Base-by-base conservation (phyloP, 352 stramenopile species). In the Plasmopara halstedii region DNA sequence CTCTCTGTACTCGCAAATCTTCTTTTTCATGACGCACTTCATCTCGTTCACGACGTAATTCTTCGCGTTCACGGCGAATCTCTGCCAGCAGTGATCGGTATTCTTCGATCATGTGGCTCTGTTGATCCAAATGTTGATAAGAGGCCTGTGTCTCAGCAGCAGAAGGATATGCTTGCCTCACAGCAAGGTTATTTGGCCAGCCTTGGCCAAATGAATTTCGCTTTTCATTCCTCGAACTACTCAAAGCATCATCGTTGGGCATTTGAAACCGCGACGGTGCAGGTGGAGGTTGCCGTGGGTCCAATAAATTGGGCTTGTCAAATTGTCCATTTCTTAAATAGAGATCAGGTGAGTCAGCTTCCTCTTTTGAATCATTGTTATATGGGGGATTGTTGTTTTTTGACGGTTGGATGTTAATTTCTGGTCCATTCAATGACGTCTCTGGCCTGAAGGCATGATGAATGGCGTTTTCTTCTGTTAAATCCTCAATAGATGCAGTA, bases 41-140 rank as follows among this genome's bases (percentile, higher is more conserved):
- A 17, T 88, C 75, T 33, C 73, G 73, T 39, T 90, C 78, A 11
- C 68, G 68, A 2, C 78, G 75, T 2, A 90, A 50, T 50, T 88
- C 70, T n/a, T 83, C 69, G 6, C 75, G 73, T 50, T 90, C 78
- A 32, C 62, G 66, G 6, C 78, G 78, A 54, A 90, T 88, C 51
- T 86, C 78, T 15, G 46, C 38, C 27, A 90, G 44, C 0, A 90
- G 53, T n/a, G 54, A 55, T 2, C 72, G 70, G 42, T 90, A 90
- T 23, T 90, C 75, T 13, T 77, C 62, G 19, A 79, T 67, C 2
- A 84, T 59, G 22, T 66, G 53, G 17, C 9, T 46, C n/a, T 58
- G 56, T 35, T 61, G 53, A 7, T 62, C 37, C 37, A 64, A 26
- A 1, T 61, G 50, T 19, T 64, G 50, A 20, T 42, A 34, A 21